Evolutionary conservation across 257 asterid species (phyloP).

Genomic region (Solanum ossicruentum): DNA sequence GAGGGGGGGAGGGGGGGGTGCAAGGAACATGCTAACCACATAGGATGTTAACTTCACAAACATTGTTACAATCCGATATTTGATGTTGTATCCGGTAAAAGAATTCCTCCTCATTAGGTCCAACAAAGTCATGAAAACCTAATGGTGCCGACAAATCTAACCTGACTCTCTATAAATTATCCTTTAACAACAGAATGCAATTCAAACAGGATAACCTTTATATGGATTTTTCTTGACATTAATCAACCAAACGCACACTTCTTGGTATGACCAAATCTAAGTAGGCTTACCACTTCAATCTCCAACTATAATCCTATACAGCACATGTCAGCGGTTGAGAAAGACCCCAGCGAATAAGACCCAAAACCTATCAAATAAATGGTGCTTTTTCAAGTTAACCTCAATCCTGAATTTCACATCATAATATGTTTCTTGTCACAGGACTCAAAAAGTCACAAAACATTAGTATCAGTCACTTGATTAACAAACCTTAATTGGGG

Average conservation of each 20-base stretch:
- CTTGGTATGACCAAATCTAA: not conserved
- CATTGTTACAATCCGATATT: not conserved
- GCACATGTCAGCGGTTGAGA: not conserved
- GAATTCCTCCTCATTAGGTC: not conserved
- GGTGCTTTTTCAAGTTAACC: not conserved
- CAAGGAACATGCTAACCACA: not conserved
- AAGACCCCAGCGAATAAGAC: not conserved
- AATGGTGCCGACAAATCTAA: not conserved
- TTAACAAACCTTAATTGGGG: not conserved
- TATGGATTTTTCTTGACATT: not conserved
- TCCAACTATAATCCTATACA: not conserved
- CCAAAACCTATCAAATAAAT: not conserved
- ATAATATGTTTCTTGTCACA: not conserved
- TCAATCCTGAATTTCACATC: not conserved
- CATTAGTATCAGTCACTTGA: not conserved
- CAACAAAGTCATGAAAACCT: not conserved
- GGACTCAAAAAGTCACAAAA: not conserved
- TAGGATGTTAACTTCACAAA: not conserved
- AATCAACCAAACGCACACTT: not conserved
- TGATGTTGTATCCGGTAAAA: not conserved
- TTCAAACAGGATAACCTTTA: not conserved
- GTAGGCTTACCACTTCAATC: not conserved
- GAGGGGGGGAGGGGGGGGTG: too few relatives aligned
- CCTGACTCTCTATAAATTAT: not conserved
- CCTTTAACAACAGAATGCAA: not conserved